Base-by-base conservation (phyloP, 148 eudicot species). In the Talinum fruticosum region DNA sequence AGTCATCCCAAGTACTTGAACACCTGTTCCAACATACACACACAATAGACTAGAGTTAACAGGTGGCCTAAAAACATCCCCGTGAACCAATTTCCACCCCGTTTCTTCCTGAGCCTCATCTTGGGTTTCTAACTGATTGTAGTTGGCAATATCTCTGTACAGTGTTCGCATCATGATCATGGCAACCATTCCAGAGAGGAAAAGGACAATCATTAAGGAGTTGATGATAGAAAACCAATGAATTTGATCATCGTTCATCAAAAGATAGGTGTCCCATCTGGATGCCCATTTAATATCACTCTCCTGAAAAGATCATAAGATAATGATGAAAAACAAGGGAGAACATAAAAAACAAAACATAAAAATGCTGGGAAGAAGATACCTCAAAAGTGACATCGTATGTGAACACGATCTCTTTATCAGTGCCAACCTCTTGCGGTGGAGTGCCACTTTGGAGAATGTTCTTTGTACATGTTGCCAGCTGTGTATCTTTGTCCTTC, bases 81-180 rank as follows among this genome's bases (percentile, higher is more conserved):
- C 89, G 47, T 87, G 89, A 51, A 87, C 85, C 67, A 87, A 61
- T 80, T 87, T 87, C 89, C 89, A 87, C 15, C 89, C 89, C 1
- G 87, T 87, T 75, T 87, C 89, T 66, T 86, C 89, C 73, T 86
- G 89, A 71, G 87, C 87, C 79, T 86, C 89, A 69, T 86, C 89
- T 69, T 87, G 89, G 69, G 86, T 80, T 54, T 87, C 89, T 65
- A 87, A 70, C 79, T 87, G 89, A 71, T 87, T 87, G 72, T 87
- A 87, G 79, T 82, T 84, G 73, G 89, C 85, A 37, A 87, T 87
- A 75, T 87, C 89, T 65, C 85, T 72, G 84, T 87, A 87, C 18
- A 87, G 89, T 62, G 89, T 87, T 65, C 89, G 83, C 89, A 87
- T 84, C 87, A 87, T 87, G 82, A 87, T 84, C 89, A 87, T 87